Base-by-base conservation (phyloP, 2,329 filamentous ascomycete species). In the Cephalotrichum gorgonifer region DNA sequence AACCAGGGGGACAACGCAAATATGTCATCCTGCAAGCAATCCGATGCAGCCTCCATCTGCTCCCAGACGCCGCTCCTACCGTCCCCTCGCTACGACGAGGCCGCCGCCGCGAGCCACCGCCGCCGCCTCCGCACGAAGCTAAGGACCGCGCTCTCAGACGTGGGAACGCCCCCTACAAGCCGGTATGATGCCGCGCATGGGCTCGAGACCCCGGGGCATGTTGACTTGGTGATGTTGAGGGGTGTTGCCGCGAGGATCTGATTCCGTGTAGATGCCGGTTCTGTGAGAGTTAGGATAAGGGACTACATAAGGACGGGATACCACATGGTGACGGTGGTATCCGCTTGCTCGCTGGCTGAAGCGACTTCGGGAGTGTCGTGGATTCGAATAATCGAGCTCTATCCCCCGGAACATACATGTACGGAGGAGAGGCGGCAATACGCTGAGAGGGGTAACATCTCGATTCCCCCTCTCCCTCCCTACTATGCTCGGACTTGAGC, bases 121-220 rank as follows among this genome's bases (percentile, higher is more conserved):
- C 47, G 47, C 38, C 47, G 47, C 41, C 41, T 49, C n/a, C 47
- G 47, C 41, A 15, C 14, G 3, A 22, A 30, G 4, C 28, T 49
- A 14, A 27, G 39, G 28, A 54, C 52, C 23, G 52, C 52, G 1
- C 47, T 54, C 33, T 51, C 53, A 12, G 53, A 52, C 31, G 50
- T 54, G 35, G 53, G 53, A 22, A 49, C 53, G 11, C 53, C 53
- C 23, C 53, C 53, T 14, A 54, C 53, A 1, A 43, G 44, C 4
- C 35, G 52, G 31, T 50, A 54, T 43, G 53, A 54, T 42, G 46
- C 33, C 12, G 50, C 48, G 39, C 50, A 51, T 11, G 53, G 53
- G 17, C 43, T 49, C 43, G 47, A 49, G 22, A 44, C 50, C 4
- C 51, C 51, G 22, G 51, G 53, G 31, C 46, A 52, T 23, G 33